Conservation (phyloP, 495 filamentous ascomycete species). For the Platismatia glauca region DNA sequence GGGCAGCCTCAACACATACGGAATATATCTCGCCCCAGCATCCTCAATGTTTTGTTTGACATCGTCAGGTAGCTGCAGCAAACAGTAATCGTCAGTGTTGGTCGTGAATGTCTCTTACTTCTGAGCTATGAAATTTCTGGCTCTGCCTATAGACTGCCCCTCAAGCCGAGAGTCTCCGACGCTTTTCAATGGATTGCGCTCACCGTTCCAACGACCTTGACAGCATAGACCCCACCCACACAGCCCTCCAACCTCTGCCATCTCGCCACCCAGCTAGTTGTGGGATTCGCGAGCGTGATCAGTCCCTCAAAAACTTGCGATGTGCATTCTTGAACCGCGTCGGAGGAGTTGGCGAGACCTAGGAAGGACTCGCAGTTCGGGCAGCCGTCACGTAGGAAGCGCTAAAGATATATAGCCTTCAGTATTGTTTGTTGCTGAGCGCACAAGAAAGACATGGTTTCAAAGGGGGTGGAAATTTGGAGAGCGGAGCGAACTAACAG, state of each 20-base stretch:
- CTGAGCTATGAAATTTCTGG: background rate
- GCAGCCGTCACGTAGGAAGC: conserved; percentile 77
- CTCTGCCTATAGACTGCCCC: background rate
- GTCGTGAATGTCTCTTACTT: background rate
- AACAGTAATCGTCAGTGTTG: conserved; percentile 6
- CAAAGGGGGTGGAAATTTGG: background rate
- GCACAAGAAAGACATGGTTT: background rate
- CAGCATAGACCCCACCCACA: conserved; percentile 80
- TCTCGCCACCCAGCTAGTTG: conserved; percentile 79
- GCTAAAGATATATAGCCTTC: conserved; percentile 35
- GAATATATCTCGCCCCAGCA: conserved; percentile 60
- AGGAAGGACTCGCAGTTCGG: conserved; percentile 94
- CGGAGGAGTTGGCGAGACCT: conserved; percentile 63
- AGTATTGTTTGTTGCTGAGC: background rate
- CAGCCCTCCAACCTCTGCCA: conserved; percentile 89
- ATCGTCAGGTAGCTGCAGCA: conserved; percentile 49
- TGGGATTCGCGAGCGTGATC: conserved; percentile 69
- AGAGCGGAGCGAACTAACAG: conserved; percentile 40
- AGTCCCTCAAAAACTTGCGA: conserved; percentile 90
- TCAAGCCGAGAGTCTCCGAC: background rate
- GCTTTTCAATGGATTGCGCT: conserved; percentile 22
- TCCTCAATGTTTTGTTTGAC: conserved; percentile 57
- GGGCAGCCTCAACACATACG: conserved; percentile 32
- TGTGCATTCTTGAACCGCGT: conserved; percentile 84
- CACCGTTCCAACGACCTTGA: conserved; percentile 76